Evolutionary conservation across 805 yeast species (phyloP).

Genomic region (Isabelozyma gotoi): DNA sequence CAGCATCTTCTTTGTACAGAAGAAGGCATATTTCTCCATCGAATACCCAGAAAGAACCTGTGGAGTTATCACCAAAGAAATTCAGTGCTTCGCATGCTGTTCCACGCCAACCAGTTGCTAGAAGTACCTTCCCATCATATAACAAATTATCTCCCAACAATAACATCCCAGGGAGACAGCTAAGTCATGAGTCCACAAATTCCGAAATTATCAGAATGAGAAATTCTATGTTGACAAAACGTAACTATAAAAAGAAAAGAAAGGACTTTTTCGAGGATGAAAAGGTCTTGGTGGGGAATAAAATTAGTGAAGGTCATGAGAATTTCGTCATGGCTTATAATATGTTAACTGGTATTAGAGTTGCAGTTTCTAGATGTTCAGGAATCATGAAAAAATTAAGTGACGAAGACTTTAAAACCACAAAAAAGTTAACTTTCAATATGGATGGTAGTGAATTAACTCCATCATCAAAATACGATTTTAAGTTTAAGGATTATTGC

Average conservation of each 20-base stretch:
- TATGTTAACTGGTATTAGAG: conserved; percentile 95
- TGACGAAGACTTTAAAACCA: conserved; percentile 66
- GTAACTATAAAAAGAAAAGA: conserved; percentile 42
- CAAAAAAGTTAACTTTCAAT: conserved; percentile 83
- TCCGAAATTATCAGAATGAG: conserved; percentile 52
- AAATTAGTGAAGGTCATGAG: conserved; percentile 88
- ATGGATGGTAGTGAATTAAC: conserved; percentile 83
- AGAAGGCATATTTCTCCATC: conserved; percentile 15
- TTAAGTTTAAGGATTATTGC: conserved; percentile 93
- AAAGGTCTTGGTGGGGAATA: conserved; percentile 69
- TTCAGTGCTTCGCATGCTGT: background rate
- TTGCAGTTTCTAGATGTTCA: conserved; percentile 89
- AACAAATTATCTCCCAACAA: conserved; percentile 3
- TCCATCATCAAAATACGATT: conserved; percentile 92
- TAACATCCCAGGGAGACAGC: background rate
- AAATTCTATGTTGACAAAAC: conserved; percentile 43
- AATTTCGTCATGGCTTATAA: conserved; percentile 94
- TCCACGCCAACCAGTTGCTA: conserved; percentile 8
- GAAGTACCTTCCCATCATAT: conserved; percentile 18
- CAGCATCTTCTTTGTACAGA: background rate
- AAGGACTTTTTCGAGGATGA: conserved; percentile 49
- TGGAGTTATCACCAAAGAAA: conserved; percentile 1
- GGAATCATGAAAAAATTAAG: conserved; percentile 75
- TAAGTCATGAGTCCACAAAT: conserved; percentile 24
- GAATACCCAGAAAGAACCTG: background rate